Conservation (phyloP, 2,329 filamentous ascomycete species). For the Diaporthe destruens region DNA sequence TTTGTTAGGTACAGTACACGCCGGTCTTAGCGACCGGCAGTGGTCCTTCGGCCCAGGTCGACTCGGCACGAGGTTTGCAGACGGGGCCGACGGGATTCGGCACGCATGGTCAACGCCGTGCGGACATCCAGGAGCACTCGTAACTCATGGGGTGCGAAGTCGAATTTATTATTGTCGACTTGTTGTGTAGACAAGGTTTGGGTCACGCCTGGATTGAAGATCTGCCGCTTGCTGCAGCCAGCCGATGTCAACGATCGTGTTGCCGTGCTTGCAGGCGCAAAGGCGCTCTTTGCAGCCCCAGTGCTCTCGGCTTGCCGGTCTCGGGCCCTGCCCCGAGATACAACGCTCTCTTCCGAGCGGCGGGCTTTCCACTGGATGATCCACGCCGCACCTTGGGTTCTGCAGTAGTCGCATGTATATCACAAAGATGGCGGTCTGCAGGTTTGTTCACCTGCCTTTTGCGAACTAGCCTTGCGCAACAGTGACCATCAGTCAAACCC, state of each 20-base stretch:
- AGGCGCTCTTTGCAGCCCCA: constrained; percentile 24
- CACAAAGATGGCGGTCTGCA: constrained; percentile 36
- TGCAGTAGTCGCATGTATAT: constrained; percentile 29
- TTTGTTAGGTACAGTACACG: constrained; percentile 14
- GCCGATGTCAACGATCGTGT: constrained; percentile 2
- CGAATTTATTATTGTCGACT: background rate
- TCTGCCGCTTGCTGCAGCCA: constrained; percentile 14
- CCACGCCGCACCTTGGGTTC: background rate
- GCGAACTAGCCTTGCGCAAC: constrained; percentile 12
- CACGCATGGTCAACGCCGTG: background rate
- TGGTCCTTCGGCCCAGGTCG: constrained; percentile 20
- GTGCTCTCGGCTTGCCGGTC: constrained; percentile 35
- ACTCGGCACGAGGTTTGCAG: constrained; percentile 28
- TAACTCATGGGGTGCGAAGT: background rate
- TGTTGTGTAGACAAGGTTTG: background rate
- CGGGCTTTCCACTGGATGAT: constrained; percentile 13
- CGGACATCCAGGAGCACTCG: background rate
- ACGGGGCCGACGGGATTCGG: constrained; percentile 23
- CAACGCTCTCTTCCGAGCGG: constrained; percentile 11
- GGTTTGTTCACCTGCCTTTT: constrained; percentile 17
- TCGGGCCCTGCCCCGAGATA: constrained; percentile 25
- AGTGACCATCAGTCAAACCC: background rate
- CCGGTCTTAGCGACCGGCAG: background rate
- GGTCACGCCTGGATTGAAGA: background rate
- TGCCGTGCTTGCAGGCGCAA: constrained; percentile 23